Evolutionary conservation across 208 protist genomes (phyloP).

Genomic region (Trypanosoma mega): DNA sequence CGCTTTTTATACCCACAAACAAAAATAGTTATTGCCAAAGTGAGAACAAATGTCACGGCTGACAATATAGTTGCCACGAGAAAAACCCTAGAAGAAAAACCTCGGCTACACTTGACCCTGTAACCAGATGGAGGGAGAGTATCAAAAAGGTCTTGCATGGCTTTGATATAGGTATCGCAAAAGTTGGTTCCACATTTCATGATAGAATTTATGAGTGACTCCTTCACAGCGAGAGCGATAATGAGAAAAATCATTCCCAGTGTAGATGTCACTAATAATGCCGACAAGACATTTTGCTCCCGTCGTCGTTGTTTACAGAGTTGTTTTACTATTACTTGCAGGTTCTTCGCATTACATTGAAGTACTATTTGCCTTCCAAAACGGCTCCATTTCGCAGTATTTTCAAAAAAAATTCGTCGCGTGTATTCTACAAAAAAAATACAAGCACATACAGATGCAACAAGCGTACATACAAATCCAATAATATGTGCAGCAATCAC

Average conservation of each 20-base stretch:
- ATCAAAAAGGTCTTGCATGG: constrained; percentile 39
- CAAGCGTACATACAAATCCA: constrained; percentile 27
- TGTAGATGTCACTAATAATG: constrained; percentile 11
- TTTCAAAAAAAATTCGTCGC: constrained; percentile 14
- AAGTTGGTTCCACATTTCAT: constrained; percentile 46
- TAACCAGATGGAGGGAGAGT: not conserved
- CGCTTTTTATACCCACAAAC: too few relatives aligned
- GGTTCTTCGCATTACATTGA: too few relatives aligned
- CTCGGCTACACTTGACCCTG: constrained; percentile 8
- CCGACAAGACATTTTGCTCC: constrained; percentile 28
- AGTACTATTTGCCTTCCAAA: constrained; percentile 15
- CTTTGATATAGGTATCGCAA: constrained; percentile 28
- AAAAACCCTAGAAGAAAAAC: constrained; percentile 26
- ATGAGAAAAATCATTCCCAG: constrained; percentile 31
- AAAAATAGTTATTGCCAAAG: too few relatives aligned
- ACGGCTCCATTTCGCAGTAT: constrained; percentile 13
- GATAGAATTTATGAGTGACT: constrained; percentile 18
- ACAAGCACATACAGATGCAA: constrained; percentile 9
- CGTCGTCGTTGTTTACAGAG: too few relatives aligned
- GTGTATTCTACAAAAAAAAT: constrained; percentile 33
- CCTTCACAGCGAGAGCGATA: constrained; percentile 26
- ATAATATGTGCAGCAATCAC: constrained; percentile 27
- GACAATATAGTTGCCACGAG: constrained; percentile 27
- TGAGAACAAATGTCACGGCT: constrained; percentile 13
- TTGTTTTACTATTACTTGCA: too few relatives aligned